phyloP scores from a whole-genome alignment of 768 basidiomycete genomes.

The Lepiota brunneoincarnata region DNA sequence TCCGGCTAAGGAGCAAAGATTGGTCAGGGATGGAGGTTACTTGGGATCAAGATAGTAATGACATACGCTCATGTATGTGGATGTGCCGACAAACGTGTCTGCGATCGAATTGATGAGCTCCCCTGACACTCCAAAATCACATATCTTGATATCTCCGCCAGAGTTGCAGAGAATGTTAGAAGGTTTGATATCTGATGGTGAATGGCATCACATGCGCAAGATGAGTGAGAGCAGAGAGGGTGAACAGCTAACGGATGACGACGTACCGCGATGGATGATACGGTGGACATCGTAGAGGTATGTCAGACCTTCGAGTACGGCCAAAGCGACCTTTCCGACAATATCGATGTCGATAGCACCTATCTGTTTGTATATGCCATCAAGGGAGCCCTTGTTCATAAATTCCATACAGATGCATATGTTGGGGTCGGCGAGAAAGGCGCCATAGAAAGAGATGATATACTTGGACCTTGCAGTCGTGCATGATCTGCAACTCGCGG shows the following conservation, averaged over 20 bases:
- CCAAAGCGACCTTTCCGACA: slow-evolving; percentile 91
- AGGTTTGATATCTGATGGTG: slow-evolving; percentile 87
- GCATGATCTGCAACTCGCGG: slow-evolving; percentile 98
- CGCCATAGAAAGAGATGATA: slow-evolving; percentile 97
- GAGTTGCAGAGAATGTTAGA: slow-evolving; percentile 97
- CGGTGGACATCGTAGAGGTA: slow-evolving; percentile 97
- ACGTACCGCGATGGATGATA: slow-evolving; percentile 95
- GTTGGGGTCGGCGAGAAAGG: slow-evolving; percentile 94
- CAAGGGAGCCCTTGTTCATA: slow-evolving; percentile 92
- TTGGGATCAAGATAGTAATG: slow-evolving; percentile 13
- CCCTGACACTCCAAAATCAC: slow-evolving; percentile 98
- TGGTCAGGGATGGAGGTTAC: no score
- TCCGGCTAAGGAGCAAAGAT: slow-evolving; percentile 66
- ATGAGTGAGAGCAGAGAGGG: slow-evolving; percentile 20
- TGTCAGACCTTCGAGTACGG: slow-evolving; percentile 91
- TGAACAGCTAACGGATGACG: neutral
- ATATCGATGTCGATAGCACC: slow-evolving; percentile 92
- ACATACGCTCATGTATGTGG: slow-evolving; percentile 98
- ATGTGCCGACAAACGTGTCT: slow-evolving; percentile 98
- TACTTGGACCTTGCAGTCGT: slow-evolving; percentile 91
- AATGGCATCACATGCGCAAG: slow-evolving; percentile 6
- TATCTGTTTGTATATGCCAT: slow-evolving; percentile 94
- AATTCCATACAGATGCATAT: slow-evolving; percentile 99
- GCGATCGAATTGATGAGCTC: slow-evolving; percentile 99
- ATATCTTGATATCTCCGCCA: slow-evolving; percentile 94